Evolutionary conservation across 164 flowering plant genomes (phyloP), one percentile per base, ranked within the genome.

Genomic region (Warburgia ugandensis): DNA sequence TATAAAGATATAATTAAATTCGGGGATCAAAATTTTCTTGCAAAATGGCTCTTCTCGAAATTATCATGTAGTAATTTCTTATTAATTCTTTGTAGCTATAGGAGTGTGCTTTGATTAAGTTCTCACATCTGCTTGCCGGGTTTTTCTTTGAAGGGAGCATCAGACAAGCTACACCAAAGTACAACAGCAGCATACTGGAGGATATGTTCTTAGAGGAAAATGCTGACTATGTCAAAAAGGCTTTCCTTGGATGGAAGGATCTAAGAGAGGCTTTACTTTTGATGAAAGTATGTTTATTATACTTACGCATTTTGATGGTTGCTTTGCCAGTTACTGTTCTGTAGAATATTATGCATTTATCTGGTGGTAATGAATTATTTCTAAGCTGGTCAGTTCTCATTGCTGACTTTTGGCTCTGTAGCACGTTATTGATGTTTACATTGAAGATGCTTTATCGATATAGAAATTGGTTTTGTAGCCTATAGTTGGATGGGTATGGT

Each of bases 161-260:
- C 48, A 45, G 67, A 47, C 71, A 58, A 68, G 65, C 90, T 58
- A 82, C 99, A 17, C 91, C 87, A 4, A 76, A 50, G 57, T 92
- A 92, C 66, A 88, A 82, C 52, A 58, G 59, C 50, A 88, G 95
- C 69, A 86, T 92, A 25, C 70, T 92, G 74, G 99, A 92, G 74
- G 99, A 92, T 66, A 75, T 88, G 86, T 70, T 71, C 56, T 44
- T 88, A 23, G 97, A 82, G 68, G 79, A 83, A 17, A 76, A 70
- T 72, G 66, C 73, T 11, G 77, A 73, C 40, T 61, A 69, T 56
- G 58, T 86, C 25, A 74, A 66, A 48, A 71, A 53, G 59, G 48
- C 60, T 43, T 79, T 86, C 52, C 52, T 47, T 35, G 83, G 70
- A 59, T 73, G 85, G 85, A 77, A 78, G 75, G 97, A 77, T 52